These are phyloP conservation scores for Hysterangium stoloniferum DNA, from an alignment of 768 basidiomycete species.

Conservation along the genomic window DNA sequence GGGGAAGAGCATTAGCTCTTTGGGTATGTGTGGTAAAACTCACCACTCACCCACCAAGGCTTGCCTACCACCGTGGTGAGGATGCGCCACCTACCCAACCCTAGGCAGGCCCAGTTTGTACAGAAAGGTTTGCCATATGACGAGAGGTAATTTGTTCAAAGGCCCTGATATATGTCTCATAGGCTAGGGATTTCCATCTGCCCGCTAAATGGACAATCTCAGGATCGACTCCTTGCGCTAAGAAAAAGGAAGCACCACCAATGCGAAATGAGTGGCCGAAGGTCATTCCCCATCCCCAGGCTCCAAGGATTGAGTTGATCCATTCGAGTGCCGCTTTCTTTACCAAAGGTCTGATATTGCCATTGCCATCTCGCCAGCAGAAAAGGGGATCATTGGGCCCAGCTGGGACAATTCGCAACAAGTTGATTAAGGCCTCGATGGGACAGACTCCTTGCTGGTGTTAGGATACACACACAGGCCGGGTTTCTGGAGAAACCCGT, in stretches of 20 bases:
- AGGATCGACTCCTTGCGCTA: conserved; percentile 25
- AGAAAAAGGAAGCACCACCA: conserved; percentile 31
- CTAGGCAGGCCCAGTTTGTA: no score
- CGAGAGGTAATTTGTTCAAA: conserved; percentile 27
- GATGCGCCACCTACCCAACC: no score
- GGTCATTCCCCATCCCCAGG: conserved; percentile 23
- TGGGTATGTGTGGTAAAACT: no score
- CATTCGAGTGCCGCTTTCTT: conserved; percentile 19
- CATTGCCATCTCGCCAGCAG: conserved; percentile 26
- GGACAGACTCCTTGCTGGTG: conserved; percentile 24
- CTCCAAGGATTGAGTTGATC: conserved; percentile 26
- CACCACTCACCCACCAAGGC: no score
- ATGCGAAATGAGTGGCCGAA: conserved; percentile 39
- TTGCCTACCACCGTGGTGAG: no score
- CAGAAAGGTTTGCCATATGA: no score
- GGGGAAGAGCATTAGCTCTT: no score
- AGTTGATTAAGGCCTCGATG: conserved; percentile 25
- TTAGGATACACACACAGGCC: no score
- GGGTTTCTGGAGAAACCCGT: no score
- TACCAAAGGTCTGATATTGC: conserved; percentile 25
- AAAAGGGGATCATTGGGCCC: conserved; percentile 25
- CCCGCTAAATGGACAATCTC: conserved; percentile 29
- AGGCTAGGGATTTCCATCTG: conserved; percentile 33
- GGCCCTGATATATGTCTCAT: conserved; percentile 30
- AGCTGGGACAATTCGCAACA: conserved; percentile 23